phyloP scores from a whole-genome alignment of 202 grass and related monocot species.

The Musa balbisiana region DNA sequence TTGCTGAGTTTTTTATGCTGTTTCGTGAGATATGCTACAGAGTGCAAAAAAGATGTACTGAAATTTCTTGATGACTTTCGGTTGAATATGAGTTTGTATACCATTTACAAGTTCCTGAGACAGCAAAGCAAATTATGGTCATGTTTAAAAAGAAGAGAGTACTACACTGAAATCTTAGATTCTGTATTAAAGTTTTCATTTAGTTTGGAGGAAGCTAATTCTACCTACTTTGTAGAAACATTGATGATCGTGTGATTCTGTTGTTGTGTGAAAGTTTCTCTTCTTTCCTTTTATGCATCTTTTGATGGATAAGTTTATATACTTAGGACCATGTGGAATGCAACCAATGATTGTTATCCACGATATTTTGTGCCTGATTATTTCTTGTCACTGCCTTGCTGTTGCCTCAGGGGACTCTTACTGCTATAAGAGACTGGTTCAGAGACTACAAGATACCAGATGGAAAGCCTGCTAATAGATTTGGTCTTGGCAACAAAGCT shows the following conservation, averaged over 20 bases:
- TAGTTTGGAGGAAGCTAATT: background rate
- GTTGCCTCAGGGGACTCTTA: conserved; percentile 72
- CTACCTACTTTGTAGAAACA: background rate
- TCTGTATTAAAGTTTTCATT: background rate
- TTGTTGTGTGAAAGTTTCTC: background rate
- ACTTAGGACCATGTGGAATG: no score
- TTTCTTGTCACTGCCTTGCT: background rate
- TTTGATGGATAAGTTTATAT: background rate
- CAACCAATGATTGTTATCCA: background rate
- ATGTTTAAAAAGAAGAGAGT: background rate
- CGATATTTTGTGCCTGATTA: background rate
- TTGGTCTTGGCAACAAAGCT: conserved; percentile 85
- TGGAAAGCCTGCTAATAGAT: conserved; percentile 90
- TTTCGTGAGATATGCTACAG: no score
- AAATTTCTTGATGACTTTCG: no score
- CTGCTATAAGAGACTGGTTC: conserved; percentile 94
- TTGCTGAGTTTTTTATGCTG: no score
- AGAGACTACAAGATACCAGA: conserved; percentile 99
- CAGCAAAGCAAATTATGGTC: no score
- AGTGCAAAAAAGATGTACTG: no score
- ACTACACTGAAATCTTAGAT: background rate
- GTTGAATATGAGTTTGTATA: no score
- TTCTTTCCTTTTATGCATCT: background rate
- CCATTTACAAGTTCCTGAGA: no score
- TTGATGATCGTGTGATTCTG: background rate